phyloP scores from a whole-genome alignment of 208 protist genomes.

The Crithidia sp. region DNA sequence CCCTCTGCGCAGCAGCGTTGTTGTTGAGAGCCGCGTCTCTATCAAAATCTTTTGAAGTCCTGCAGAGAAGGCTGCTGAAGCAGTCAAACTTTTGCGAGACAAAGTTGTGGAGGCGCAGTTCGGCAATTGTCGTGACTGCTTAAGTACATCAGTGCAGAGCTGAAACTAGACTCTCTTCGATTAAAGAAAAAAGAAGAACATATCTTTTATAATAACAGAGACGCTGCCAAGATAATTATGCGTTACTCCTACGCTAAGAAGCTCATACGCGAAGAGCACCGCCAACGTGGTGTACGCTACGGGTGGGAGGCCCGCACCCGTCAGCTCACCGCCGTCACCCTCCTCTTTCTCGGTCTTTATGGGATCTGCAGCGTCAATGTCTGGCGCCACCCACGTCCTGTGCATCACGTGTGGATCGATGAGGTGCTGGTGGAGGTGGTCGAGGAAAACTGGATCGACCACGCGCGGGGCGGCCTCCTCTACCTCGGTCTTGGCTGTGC shows the following conservation, averaged over 20 bases:
- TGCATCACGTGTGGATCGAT: constrained; percentile 68
- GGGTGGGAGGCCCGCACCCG: constrained; percentile 13
- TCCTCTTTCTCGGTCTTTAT: constrained; percentile 19
- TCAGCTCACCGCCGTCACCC: constrained; percentile 27
- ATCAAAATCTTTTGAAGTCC: too few relatives aligned
- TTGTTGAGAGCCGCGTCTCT: too few relatives aligned
- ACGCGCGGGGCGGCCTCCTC: constrained; percentile 16
- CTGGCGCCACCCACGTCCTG: constrained; percentile 43
- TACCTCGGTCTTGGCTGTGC: constrained; percentile 23
- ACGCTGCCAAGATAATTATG: constrained; percentile 1
- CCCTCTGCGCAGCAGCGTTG: too few relatives aligned
- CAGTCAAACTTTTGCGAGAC: too few relatives aligned
- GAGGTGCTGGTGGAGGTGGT: constrained; percentile 79
- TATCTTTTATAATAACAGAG: too few relatives aligned
- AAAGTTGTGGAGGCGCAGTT: too few relatives aligned
- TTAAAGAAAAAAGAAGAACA: too few relatives aligned
- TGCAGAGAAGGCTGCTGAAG: too few relatives aligned
- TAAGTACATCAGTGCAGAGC: too few relatives aligned
- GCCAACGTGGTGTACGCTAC: constrained; percentile 19
- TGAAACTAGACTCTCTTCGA: too few relatives aligned
- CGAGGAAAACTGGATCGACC: constrained; percentile 42
- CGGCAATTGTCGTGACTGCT: too few relatives aligned
- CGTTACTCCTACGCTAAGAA: constrained; percentile 32
- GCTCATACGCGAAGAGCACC: constrained; percentile 33
- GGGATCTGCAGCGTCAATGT: constrained; percentile 20